Base-by-base conservation (phyloP, 345 rosid genomes). In the Camelina hispida region DNA sequence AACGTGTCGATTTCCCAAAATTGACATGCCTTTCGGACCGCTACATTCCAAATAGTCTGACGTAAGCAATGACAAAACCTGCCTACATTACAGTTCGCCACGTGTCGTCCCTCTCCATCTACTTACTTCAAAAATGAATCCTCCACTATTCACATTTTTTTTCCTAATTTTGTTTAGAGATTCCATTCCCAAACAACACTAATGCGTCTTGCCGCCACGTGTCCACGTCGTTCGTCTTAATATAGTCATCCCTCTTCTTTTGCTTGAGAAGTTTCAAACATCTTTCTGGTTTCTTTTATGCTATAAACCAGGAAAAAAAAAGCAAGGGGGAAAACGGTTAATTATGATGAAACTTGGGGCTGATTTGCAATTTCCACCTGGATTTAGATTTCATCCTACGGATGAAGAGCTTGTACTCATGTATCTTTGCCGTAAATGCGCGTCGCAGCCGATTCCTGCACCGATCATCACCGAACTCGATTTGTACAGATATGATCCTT, bases 381-480 rank as follows among this genome's bases (percentile, higher is more conserved):
- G 98, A 4, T 94, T 94, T 85, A 76, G 98, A 44, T 93, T 93
- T 82, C 96, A 93, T 79, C 98, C 98, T 11, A 91, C 98, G 35
- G 96, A 93, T n/a, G 96, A 91, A 77, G 98, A 94, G 93, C 96
- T 94, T 12, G 97, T 94, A 9, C 82, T 71, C 78, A 91, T 91
- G 81, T 94, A 94, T 60, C 89, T 94, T n/a, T 85, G 91, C 80
- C 91, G 91, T 10, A 87, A 83, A 82, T 90, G 97, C 56, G 76
- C 89, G 7, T 91, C 97, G 38, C 96, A 89, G 79, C 35, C 79
- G 13, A 88, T 94, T 56, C 76, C 88, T 28, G 97, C 89, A 1
- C 89, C 96, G 32, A 87, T 91, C 18, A 80, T 91, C 37, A 87
- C 93, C 11, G 98, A 94, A 70, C 84, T 90, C 67, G 97, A 91